Conservation (phyloP, 2,329 filamentous ascomycete species). For the Waltergamsia citrina region DNA sequence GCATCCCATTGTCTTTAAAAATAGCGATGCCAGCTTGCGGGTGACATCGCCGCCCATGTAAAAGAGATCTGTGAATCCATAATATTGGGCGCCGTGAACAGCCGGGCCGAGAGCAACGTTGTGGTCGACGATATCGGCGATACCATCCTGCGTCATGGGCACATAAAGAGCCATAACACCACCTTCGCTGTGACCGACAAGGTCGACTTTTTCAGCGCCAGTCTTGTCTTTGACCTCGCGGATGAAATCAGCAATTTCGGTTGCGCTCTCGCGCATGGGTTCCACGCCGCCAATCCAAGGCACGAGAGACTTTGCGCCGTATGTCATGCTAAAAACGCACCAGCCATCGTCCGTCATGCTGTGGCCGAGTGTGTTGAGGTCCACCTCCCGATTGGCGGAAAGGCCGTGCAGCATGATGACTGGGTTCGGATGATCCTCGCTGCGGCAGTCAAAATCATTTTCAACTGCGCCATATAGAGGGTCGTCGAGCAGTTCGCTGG, state of each 20-base stretch:
- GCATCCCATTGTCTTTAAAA: constrained; percentile 8
- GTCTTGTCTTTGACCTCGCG: constrained; percentile 5
- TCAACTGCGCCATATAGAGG: constrained; percentile 3
- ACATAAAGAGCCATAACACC: constrained; percentile 5
- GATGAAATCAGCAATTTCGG: constrained; percentile 5
- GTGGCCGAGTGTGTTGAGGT: constrained; percentile 3
- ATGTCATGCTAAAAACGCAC: constrained; percentile 4
- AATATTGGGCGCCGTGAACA: constrained; percentile 6
- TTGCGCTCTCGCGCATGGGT: constrained; percentile 1
- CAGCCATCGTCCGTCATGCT: constrained; percentile 2
- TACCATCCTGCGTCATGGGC: constrained; percentile 4
- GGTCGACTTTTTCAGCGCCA: constrained; percentile 4
- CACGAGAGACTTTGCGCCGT: constrained; percentile 3
- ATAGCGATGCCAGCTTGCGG: constrained; percentile 2
- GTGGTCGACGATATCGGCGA: constrained; percentile 4
- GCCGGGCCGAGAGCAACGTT: constrained; percentile 4
- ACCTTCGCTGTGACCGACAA: constrained; percentile 7
- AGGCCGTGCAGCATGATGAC: constrained; percentile 6
- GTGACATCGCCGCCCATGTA: constrained; percentile 7
- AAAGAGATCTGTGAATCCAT: constrained; percentile 6
- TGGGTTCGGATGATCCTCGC: constrained; percentile 1
- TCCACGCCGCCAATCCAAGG: constrained; percentile 5
- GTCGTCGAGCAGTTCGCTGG: constrained; percentile 1
- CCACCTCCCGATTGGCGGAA: constrained; percentile 4
- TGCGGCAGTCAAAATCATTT: constrained; percentile 4